Conservation (phyloP, 257 asterid species). For the Penstemon eatonii region DNA sequence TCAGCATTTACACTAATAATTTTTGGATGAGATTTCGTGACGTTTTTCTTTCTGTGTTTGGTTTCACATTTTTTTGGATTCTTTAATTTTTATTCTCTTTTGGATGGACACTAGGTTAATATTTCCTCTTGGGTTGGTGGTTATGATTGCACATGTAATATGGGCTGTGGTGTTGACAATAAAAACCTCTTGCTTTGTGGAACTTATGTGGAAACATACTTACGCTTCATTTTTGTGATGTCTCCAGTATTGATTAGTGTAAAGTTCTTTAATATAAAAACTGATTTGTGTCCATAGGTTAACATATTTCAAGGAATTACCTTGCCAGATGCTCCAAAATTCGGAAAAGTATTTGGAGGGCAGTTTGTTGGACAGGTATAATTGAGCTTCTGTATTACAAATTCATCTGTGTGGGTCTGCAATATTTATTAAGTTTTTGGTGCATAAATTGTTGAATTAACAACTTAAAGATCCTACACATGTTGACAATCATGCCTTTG, state of each 20-base stretch:
- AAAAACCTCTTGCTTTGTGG: slow-evolving; percentile 7
- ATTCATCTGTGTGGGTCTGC: slow-evolving; percentile 11
- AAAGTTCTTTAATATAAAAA: neutral
- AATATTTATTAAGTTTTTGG: slow-evolving; percentile 8
- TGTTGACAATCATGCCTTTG: neutral
- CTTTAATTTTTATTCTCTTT: neutral
- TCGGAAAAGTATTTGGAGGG: slow-evolving; percentile 94
- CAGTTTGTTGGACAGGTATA: slow-evolving; percentile 96
- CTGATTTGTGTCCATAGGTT: slow-evolving; percentile 46
- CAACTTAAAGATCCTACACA: slow-evolving; percentile 10
- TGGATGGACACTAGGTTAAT: slow-evolving; percentile 9
- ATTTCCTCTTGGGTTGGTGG: neutral
- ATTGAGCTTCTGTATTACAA: slow-evolving; percentile 17
- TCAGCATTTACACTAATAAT: neutral
- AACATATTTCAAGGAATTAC: slow-evolving; percentile 84
- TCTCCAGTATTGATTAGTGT: neutral
- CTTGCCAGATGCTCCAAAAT: slow-evolving; percentile 90
- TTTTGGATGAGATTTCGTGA: slow-evolving; percentile 18
- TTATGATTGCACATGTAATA: slow-evolving; percentile 9
- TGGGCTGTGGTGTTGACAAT: slow-evolving; percentile 7
- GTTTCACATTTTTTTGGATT: slow-evolving; percentile 6
- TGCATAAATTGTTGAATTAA: slow-evolving; percentile 10
- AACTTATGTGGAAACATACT: neutral
- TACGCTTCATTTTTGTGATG: neutral
- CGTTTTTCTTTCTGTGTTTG: slow-evolving; percentile 1